Evolutionary conservation across 208 protist species (phyloP).

Genomic region (Endotrypanum monterogeii): DNA sequence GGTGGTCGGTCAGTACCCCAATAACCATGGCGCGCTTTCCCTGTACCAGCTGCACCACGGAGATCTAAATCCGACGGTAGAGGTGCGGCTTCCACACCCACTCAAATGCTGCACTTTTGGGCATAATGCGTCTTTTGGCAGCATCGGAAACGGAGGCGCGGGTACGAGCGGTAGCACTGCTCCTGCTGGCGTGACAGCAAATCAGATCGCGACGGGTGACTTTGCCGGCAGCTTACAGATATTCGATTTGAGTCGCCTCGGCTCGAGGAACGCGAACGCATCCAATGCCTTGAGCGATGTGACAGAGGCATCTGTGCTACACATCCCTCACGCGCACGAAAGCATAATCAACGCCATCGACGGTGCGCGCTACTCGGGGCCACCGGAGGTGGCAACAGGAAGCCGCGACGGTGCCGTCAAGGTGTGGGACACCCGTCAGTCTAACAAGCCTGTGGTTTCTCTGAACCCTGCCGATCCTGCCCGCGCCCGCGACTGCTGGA

Average conservation of each 20-base stretch:
- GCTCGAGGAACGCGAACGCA: background rate
- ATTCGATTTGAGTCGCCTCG: constrained; percentile 75
- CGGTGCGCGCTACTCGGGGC: constrained; percentile 80
- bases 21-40: constrained; percentile 79
- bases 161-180: background rate
- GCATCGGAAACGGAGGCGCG: constrained; percentile 14
- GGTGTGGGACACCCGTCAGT: constrained; percentile 93
- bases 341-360: constrained; percentile 95
- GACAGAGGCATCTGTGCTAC: constrained; percentile 40
- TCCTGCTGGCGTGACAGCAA: background rate
- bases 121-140: constrained; percentile 43
- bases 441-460: constrained; percentile 74
- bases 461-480: constrained; percentile 75
- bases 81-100: constrained; percentile 58
- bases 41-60: constrained; percentile 84
- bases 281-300: constrained; percentile 37
- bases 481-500: constrained; percentile 91
- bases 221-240: constrained; percentile 87
- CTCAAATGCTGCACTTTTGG: constrained; percentile 94
- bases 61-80: constrained; percentile 60
- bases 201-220: constrained; percentile 73
- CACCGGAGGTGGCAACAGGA: constrained; percentile 89
- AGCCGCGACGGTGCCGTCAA: constrained; percentile 91
- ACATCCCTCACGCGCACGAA: constrained; percentile 83
- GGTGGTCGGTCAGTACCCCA: constrained; percentile 87